Base-by-base conservation (phyloP, 805 yeast genomes). In the Saccharomycopsis fermentans region DNA sequence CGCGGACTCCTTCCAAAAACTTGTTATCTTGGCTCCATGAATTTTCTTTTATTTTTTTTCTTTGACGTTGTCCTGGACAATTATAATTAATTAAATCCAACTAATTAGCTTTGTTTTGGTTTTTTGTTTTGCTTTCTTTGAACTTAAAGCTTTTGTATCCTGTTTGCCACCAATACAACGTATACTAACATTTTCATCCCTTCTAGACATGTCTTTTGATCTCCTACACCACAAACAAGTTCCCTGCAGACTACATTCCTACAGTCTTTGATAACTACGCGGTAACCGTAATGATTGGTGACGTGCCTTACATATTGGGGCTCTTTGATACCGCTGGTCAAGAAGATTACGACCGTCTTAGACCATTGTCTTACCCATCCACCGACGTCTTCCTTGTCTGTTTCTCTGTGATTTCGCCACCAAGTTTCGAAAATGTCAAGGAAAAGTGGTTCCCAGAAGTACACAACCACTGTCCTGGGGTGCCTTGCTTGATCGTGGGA, bases 401-500 rank as follows among this genome's bases (percentile, higher is more conserved):
- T 74, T 92, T 94, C 74, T 86, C 96, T 39, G 97, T 94, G 61
- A 91, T 95, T 65, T 90, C 96, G 14, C 99, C 98, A 36, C 95
- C 99, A 39, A 86, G 96, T 21, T 94, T 92, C 72, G 98, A 94
- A 74, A 92, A 92, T 75, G 98, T 94, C 56, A 87, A 89, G 71
- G 98, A 94, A 75, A 92, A 92, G 75, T 92, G 99, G 99, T 87
- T 91, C 76, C 98, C 98, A 34, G 99, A 92, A 73, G 96, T 94
- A 62, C 97, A 91, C 71, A 97, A 92, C 74, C 91, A 87, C 67
- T 95, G 98, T 69, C 96, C 96, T n/a, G 97, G 96, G 61, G 97
- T 91, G 53, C 97, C 98, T 24, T 92, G 97, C 68, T 81, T 92
- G 66, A 89, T 92, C 69, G 98, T 92, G 48, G 99, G 99, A 65